A percentile compares a stretch with the other conserved stretches of the same genome.
phyloP scores from a whole-genome alignment of 768 basidiomycete genomes.

The Mycena crocata region DNA sequence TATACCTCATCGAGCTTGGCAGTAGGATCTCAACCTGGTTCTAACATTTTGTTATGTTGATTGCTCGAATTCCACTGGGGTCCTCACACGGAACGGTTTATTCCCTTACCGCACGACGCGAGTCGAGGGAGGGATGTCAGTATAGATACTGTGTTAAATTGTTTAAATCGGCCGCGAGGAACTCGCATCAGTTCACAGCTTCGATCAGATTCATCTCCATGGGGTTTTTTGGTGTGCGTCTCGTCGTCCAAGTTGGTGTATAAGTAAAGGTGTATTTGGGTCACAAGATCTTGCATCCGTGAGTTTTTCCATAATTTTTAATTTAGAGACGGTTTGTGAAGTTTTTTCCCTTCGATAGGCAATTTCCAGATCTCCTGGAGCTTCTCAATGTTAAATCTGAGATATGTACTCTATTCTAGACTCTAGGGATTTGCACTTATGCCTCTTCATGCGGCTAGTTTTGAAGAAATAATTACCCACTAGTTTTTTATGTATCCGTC shows the following conservation, averaged over 20 bases:
- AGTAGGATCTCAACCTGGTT: no score
- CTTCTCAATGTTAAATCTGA: constrained; percentile 10
- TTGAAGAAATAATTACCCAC: no score
- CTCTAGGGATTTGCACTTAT: not conserved
- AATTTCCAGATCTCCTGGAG: not conserved
- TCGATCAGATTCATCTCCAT: not conserved
- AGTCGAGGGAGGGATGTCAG: no score
- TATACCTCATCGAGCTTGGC: no score
- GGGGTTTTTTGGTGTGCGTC: not conserved
- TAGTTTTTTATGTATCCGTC: no score
- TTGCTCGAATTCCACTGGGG: no score
- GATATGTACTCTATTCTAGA: not conserved
- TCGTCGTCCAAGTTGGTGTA: not conserved
- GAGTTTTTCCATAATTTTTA: not conserved
- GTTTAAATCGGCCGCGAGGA: not conserved
- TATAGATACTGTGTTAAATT: not conserved
- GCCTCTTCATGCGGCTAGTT: no score
- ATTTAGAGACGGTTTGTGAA: not conserved
- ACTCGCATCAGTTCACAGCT: not conserved
- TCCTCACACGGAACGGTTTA: no score
- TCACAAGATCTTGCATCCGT: not conserved
- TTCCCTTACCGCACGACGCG: no score
- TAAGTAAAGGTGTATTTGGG: constrained; percentile 29
- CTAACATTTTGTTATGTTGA: no score
- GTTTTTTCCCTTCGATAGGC: not conserved